Percentiles rank a stretch among this genome's conserved stretches.
phyloP scores from a whole-genome alignment of 352 stramenopile species.

The Plasmopara viticola region DNA sequence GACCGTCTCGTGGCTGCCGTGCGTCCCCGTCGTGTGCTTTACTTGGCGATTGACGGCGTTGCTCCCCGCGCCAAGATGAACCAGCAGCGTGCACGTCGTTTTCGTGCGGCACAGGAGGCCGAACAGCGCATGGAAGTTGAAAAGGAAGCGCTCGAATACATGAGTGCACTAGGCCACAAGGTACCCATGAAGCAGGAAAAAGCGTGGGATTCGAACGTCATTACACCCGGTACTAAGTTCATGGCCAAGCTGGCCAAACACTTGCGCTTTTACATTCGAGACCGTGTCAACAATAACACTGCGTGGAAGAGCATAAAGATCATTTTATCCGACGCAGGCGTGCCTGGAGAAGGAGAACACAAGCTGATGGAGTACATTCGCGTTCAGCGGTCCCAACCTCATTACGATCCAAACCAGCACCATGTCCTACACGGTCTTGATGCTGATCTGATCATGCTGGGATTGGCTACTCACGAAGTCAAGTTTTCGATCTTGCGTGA shows the following conservation, averaged over 20 bases:
- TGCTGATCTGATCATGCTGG: constrained; percentile 99
- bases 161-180: constrained; percentile 85
- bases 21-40: constrained; percentile 93
- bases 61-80: constrained; percentile 99
- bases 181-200: constrained; percentile 73
- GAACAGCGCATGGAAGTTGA: constrained; percentile 90
- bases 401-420: constrained; percentile 96
- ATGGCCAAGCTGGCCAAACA: constrained; percentile 93
- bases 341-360: constrained; percentile 99
- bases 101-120: constrained; percentile 94
- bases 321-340: constrained; percentile 94
- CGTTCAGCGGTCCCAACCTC: constrained; percentile 88
- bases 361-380: constrained; percentile 99
- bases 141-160: constrained; percentile 89
- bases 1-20: constrained; percentile 94
- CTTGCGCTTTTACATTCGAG: constrained; percentile 90
- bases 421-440: constrained; percentile 98
- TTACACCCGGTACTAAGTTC: constrained; percentile 98
- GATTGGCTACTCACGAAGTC: constrained; percentile 96
- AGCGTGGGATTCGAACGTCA: constrained; percentile 98
- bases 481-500: constrained; percentile 99
- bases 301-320: constrained; percentile 93
- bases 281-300: constrained; percentile 90
- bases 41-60: constrained; percentile 98
- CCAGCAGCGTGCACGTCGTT: constrained; percentile 96